Base-by-base conservation (phyloP, 2,329 filamentous ascomycete genomes). In the Paecilomyces formosus region DNA sequence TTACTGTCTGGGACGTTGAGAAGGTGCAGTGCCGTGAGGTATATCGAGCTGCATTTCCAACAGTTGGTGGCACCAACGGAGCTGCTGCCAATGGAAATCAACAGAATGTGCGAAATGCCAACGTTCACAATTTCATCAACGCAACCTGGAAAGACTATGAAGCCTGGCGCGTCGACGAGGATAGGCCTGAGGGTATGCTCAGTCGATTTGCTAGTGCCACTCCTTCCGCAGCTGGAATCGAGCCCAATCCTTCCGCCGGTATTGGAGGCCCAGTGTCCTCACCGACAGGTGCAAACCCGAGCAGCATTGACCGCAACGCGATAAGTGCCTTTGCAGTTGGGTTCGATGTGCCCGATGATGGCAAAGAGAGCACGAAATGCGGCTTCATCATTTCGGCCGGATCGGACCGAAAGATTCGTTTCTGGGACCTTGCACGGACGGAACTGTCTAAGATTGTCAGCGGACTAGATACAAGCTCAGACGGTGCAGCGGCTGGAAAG, bases 1-100 rank as follows among this genome's bases (percentile, higher is more conserved):
- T 99, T 31, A 95, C 91, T 0, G 89, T 96, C 0, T 99, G 94
- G 94, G 94, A 97, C 68, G 80, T 97, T 15, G 93, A 97, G 70
- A 95, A 93, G 75, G 85, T 87, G 7, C 83, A 89, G 53, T 99
- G 94, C 68, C 85, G 90, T 60, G 92, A 97, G 71, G 87, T 97
- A 1, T 96, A 96, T 71, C 87, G 91, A 71, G 71, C 81, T 7
- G 82, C 85, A 30, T 68, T 67, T 8, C 61, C 64, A 1, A 64
- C 64, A 15, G n/a, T 26, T 15, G 28, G n/a, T 22, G 56, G 33
- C 53, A 55, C 21, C 45, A 49, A 35, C 15, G 30, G 53, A 21
- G 26, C 57, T 15, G 15, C 54, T 13, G 13, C 50, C 12, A 52
- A 52, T 15, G 50, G 50, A 21, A 52, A 28, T 22, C 39, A 45